phyloP scores from a whole-genome alignment of 2,329 filamentous ascomycete species.

The Sphaceloma murrayae region DNA sequence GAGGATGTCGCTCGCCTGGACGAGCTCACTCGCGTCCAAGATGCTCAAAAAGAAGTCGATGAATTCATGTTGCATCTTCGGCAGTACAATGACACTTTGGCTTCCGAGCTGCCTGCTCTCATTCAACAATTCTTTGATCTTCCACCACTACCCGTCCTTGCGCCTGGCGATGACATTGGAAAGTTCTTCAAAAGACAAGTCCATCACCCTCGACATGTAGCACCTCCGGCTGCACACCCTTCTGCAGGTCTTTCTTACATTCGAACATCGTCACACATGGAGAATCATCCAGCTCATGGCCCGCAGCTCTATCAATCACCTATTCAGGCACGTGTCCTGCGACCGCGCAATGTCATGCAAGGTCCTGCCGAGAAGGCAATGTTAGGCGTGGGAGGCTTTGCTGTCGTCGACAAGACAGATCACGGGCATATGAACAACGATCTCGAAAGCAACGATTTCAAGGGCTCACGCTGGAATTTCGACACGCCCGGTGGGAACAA shows the following conservation, averaged over 20 bases:
- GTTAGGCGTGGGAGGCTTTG: conserved; percentile 39
- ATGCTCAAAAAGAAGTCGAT: conserved; percentile 14
- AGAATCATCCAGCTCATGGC: conserved; percentile 53
- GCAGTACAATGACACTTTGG: conserved; percentile 38
- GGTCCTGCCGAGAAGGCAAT: conserved; percentile 28
- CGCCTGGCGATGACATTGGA: conserved; percentile 24
- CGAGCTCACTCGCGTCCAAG: conserved; percentile 3
- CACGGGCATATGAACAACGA: conserved; percentile 31
- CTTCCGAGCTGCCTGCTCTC: conserved; percentile 43
- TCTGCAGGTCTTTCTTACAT: conserved; percentile 55
- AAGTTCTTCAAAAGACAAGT: conserved; percentile 10
- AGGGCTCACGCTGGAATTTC: conserved; percentile 32
- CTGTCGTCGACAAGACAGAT: conserved; percentile 28
- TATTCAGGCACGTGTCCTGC: conserved; percentile 49
- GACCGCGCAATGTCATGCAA: conserved; percentile 33
- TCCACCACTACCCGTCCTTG: conserved; percentile 35
- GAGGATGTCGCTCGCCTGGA: conserved; percentile 15
- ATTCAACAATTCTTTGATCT: conserved; percentile 50
- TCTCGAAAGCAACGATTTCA: conserved; percentile 34
- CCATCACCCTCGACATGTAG: too few relatives aligned
- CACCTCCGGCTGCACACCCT: conserved; percentile 55
- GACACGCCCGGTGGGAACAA: conserved; percentile 43
- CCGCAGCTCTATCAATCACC: conserved; percentile 46
- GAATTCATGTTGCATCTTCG: conserved; percentile 32
- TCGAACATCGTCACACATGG: conserved; percentile 44